Evolutionary conservation across 2,329 filamentous ascomycete genomes (phyloP), one percentile per base, ranked within the genome.

Genomic region (Dactylellina haptotyla): DNA sequence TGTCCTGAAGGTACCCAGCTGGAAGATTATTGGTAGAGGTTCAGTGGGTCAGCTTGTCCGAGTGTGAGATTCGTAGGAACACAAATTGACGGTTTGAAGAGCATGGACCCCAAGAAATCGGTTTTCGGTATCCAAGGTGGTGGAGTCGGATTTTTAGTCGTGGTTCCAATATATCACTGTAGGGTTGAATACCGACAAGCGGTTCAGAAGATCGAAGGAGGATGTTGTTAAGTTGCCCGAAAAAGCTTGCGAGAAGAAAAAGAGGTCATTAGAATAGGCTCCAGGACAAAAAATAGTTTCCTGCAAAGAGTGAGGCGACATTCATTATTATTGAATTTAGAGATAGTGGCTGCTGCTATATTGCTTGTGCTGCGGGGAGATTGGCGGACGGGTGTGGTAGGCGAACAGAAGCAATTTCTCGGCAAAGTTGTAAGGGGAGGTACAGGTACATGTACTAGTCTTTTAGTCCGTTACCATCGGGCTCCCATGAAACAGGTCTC

Each of bases 281-380:
- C 46, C 59, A 72, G 67, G 59, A 72, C 59, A 30, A 65, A 26
- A 72, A 65, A 72, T 46, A 37, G 59, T 57, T 64, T 72, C 67
- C 54, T 72, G 67, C 58, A 58, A 50, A 64, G 67, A 72, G 28
- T 72, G 67, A 72, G 67, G 59, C 67, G 59, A 72, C 67, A 72
- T n/a, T n/a, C n/a, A n/a, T 72, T 72, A 72, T 72, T 64, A 72
- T 72, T 72, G 67, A 72, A 72, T 72, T 72, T 72, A 72, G 67
- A 72, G 67, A 72, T 72, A 72, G 67, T 72, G 66, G 66, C 66
- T 72, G 67, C 67, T 72, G 67, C 67, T 72, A 72, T 72, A 72
- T 72, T 72, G 67, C 67, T 72, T 72, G 67, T 72, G 67, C 67
- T 72, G 67, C 67, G 67, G 67, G 67, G 67, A 72, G 51, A 72